phyloP scores from a whole-genome alignment of 2,329 filamentous ascomycete species.

The Talaromyces funiculosus region DNA sequence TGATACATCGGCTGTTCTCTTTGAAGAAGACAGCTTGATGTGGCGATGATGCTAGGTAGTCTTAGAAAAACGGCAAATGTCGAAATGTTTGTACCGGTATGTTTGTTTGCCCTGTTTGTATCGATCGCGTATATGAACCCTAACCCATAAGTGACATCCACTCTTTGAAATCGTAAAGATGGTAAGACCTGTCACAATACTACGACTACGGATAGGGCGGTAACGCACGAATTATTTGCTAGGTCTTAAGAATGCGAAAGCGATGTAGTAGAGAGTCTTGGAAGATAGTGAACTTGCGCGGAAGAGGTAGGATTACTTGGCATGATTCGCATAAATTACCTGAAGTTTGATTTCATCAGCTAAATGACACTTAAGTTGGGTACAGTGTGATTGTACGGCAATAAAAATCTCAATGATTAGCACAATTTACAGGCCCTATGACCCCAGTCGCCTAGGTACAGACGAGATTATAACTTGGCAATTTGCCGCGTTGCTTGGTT shows the following conservation, averaged over 20 bases:
- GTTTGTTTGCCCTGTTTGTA: background rate
- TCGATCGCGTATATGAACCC: background rate
- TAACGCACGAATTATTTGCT: background rate
- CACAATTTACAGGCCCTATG: no score
- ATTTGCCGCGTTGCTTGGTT: background rate
- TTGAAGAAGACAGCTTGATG: background rate
- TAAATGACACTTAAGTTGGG: background rate
- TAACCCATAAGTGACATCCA: background rate
- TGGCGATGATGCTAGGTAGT: background rate
- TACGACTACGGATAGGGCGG: no score
- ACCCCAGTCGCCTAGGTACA: background rate
- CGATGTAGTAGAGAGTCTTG: background rate
- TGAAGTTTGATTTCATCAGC: background rate
- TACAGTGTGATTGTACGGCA: background rate
- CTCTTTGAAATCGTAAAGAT: no score
- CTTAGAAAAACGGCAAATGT: background rate
- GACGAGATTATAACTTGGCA: background rate
- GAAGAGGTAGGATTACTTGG: no score
- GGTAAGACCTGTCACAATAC: no score
- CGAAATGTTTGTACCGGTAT: background rate
- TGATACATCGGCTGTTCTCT: background rate
- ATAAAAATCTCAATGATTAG: no score
- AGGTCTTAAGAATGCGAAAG: background rate
- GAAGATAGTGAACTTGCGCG: background rate
- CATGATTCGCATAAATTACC: background rate